phyloP scores from a whole-genome alignment of 1,284 basidiomycete genomes.

The Sanguinoderma infundibulare region DNA sequence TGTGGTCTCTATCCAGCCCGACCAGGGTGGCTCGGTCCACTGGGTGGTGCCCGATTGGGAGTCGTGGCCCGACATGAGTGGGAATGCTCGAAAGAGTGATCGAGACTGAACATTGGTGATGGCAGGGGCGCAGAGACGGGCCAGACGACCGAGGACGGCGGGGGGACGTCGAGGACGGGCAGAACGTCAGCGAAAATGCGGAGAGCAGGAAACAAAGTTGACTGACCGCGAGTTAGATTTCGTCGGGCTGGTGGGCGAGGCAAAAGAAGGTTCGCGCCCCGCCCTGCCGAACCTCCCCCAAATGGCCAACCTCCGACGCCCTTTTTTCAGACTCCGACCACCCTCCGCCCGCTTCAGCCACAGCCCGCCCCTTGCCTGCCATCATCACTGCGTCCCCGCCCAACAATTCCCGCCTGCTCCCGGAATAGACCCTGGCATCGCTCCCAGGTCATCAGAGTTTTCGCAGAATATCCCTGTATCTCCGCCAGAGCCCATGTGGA shows the following conservation, averaged over 20 bases:
- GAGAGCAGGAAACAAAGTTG: slow-evolving; percentile 35
- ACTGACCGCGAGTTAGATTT: slow-evolving; percentile 36
- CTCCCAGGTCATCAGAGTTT: not conserved
- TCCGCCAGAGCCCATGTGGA: not conserved
- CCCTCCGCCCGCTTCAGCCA: slow-evolving; percentile 19
- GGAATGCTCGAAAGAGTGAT: slow-evolving; percentile 15
- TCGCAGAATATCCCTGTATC: not conserved
- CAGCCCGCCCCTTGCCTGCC: slow-evolving; percentile 1
- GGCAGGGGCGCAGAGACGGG: slow-evolving; percentile 9
- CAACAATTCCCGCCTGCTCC: not conserved
- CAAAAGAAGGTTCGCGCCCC: slow-evolving; percentile 37
- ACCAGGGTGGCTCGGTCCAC: slow-evolving; percentile 87
- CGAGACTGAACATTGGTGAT: slow-evolving; percentile 23
- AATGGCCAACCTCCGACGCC: slow-evolving; percentile 21
- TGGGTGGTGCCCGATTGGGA: slow-evolving; percentile 40
- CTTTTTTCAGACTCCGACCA: slow-evolving; percentile 19
- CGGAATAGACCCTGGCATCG: not conserved
- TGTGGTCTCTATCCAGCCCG: slow-evolving; percentile 93
- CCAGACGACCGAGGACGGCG: slow-evolving; percentile 11
- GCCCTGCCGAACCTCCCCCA: slow-evolving; percentile 32
- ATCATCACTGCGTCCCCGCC: not conserved
- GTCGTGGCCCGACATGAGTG: slow-evolving; percentile 38
- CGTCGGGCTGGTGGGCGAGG: slow-evolving; percentile 33
- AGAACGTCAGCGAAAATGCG: slow-evolving; percentile 30
- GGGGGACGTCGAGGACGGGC: slow-evolving; percentile 19